Base-by-base conservation (phyloP, 2,329 filamentous ascomycete genomes). In the Pestalotiopsis sp. region DNA sequence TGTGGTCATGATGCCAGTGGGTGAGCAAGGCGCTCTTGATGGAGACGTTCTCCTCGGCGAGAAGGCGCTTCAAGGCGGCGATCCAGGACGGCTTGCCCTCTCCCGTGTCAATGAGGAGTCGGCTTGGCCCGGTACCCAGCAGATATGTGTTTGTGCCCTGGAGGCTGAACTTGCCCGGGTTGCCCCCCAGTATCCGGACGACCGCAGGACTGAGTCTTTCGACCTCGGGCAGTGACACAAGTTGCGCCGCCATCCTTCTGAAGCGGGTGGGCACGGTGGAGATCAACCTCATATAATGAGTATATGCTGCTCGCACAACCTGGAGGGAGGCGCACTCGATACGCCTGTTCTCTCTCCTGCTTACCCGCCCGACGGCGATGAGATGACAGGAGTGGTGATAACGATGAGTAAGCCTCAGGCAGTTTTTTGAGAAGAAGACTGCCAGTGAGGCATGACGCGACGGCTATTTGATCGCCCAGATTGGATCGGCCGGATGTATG, bases 121-220 rank as follows among this genome's bases (percentile, higher is more conserved):
- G 90, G 6, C 83, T 81, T 5, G 83, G 78, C 3, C 95, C 95
- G 6, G 87, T 90, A 69, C 96, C 96, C 69, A 99, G 77, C 20
- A 99, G 87, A 79, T 99, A 99, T 41, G 96, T 99, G 80, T 99
- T 99, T 73, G 96, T 98, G 71, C 94, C 91, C 80, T 92, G 88
- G 12, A 92, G 82, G 4, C 88, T 87, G 75, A 90, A 91, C 84
- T 97, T 98, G 77, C 93, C 90, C 13, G 96, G 95, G 80, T 99
- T 99, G 9, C 93, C 94, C 69, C 92, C 96, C 20, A 98, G 85
- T 70, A 99, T 93, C 68, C 96, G 89, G 71, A 97, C 91, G 59
- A 95, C 92, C 14, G 88, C 84, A 23, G 92, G 87, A 76, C 93
- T 95, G 67, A 98, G 85, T 70, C 92, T 89, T 80, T 95, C 90